Base-by-base conservation (phyloP, 2,329 filamentous ascomycete genomes). In the Penicillium sclerotigenum region DNA sequence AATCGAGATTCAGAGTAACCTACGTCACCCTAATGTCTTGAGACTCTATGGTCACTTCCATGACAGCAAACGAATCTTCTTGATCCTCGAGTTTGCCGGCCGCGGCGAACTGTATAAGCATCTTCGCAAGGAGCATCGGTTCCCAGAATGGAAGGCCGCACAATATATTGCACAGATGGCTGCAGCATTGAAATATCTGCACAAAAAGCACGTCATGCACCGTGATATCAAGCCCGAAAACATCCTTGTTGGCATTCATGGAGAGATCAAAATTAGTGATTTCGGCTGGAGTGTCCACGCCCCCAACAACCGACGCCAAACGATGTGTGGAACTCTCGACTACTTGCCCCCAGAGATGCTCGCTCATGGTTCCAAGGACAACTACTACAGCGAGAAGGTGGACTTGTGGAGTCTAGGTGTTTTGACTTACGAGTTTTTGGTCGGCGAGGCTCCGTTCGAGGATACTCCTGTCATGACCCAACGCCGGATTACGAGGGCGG, bases 341-440 rank as follows among this genome's bases (percentile, higher is more conserved):
- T 99, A 99, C 74, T 84, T 99, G 16, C 94, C 94, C 3, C 94
- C 94, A 5, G 94, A 99, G 85, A 99, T 99, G 94, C 84, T 97
- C 74, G 90, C 88, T 74, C 84, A 87, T 4, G 88, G 90, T 42
- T 83, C 83, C 64, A 84, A 87, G 65, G 90, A 94, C 68, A 96
- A 94, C 77, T 95, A 83, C 71, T 97, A 97, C 77, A 89, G 85
- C 57, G 92, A 97, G 72, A 97, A 97, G 79, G 90, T 99, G 31
- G 94, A 99, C 71, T 77, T 97, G 59, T 99, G 94, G 94, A 94
- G 90, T 70, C 79, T 99, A 68, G 94, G 94, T 24, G 94, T 97
- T 22, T 75, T 99, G 75, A 96, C 89, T 2, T 99, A 97, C 68
- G 94, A 99, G 76, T 99, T 99, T 68, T 77, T 99, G 57, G 90